Base-by-base conservation (phyloP, 805 yeast species). In the Starmerella vaccinii region DNA sequence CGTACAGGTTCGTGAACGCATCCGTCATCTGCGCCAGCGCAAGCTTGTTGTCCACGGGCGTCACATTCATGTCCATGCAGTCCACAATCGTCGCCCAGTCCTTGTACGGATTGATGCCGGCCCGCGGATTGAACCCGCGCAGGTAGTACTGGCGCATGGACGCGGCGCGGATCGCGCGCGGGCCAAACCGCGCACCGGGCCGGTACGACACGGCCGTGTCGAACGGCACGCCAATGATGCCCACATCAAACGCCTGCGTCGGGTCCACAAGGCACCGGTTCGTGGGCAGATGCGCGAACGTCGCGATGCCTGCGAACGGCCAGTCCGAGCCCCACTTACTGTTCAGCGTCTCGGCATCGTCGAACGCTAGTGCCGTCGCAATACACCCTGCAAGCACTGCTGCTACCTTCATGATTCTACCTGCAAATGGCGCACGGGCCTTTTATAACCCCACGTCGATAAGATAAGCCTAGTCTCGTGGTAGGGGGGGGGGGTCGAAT, bases 141-240 rank as follows among this genome's bases (percentile, higher is more conserved):
- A 78, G 63, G 1, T 80, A 64, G 2, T 78, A 76, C 62, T 84
- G 94, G 57, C 94, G 73, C 61, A 59, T 61, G 16, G 68, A 64
- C 4, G 68, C 69, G 5, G 61, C 65, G 12, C 70, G 57, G 44
- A 66, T 63, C 8, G 67, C 68, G 18, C 68, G 55, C 5, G 83
- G 95, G 2, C 95, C 95, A 65, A 84, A 84, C 49, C 95, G 68
- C 2, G 94, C 89, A 6, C 95, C 94, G 0, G 89, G 76, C 46
- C 94, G 72, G 64, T 79, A 84, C 0, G 88, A 75, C 0, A 80
- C 81, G 0, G 90, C 90, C 6, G 92, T 84, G 61, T 84, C 95
- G 59, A 84, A 85, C 0, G 94, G 94, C 1, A 82, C 81, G 4
- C 95, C 95, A 50, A 84, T 72, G 13, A 85, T 56, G 0, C 81